Evolutionary conservation across 371 early-diverging fungal species (phyloP), one percentile per base, ranked within the genome.

Genomic region (Mortierella sp.): DNA sequence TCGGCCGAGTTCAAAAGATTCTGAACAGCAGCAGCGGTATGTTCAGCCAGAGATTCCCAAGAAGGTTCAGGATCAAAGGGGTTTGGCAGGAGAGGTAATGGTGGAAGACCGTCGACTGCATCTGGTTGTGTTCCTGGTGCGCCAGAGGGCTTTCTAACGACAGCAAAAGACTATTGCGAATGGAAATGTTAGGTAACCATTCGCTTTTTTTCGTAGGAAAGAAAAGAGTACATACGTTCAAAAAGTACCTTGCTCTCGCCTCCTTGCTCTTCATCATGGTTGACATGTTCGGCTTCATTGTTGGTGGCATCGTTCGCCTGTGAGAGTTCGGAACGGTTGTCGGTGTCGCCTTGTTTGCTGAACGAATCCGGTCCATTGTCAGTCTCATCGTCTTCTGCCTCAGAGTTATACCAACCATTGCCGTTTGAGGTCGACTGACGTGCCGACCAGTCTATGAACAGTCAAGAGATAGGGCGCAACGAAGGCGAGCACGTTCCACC

Each of bases 31-130:
- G 92, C 90, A 4, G 92, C 89, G 56, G 96, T 92, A 70, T 93
- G 92, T 46, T 91, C 90, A n/a, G 91, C 89, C 8, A 96, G 87
- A 4, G 91, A 87, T 68, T 91, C 92, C 96, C 96, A 97, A 0
- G 90, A 93, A 35, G 85, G 85, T 32, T 84, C 82, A 4, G 85
- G 78, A 29, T 84, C 85, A 68, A 84, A 84, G 14, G 85, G 85
- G 79, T 84, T 84, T 27, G 84, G 77, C 21, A 84, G 24, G 12
- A 49, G 32, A 4, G 84, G 84, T 51, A 84, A 71, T n/a, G 76
- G 76, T 3, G 85, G 85, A 24, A 84, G 79, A 16, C 85, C 85
- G 44, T 84, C 82, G 43, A 81, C 77, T 5, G 81, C 78, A 32
- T 84, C 85, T 18, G 77, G 81, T 51, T 79, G 81, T 56, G 75